Conservation (phyloP, 2,329 filamentous ascomycete genomes). For the Graphilbum sp. region DNA sequence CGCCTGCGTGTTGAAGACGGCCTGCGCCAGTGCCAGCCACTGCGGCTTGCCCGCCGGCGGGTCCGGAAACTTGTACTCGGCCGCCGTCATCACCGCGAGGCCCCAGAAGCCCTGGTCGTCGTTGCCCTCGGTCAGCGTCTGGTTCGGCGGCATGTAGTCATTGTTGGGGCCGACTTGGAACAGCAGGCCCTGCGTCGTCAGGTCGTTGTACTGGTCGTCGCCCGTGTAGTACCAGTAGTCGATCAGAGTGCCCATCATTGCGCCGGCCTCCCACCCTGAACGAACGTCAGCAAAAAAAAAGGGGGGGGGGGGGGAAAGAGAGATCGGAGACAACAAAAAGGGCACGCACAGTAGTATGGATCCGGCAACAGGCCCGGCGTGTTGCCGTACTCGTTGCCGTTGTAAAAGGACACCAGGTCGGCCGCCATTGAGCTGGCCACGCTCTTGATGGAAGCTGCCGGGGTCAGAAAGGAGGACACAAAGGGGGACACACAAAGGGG, state of each 20-base stretch:
- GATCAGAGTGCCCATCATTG: slow-evolving; percentile 53
- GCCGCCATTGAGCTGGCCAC: slow-evolving; percentile 31
- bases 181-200: slow-evolving; percentile 51
- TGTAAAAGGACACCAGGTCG: slow-evolving; percentile 30
- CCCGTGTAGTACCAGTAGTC: slow-evolving; percentile 53
- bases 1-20: slow-evolving; percentile 67
- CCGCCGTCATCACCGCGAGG: slow-evolving; percentile 51
- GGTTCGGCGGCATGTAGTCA: slow-evolving; percentile 65
- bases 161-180: slow-evolving; percentile 56
- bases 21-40: slow-evolving; percentile 59
- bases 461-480: background rate
- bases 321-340: background rate
- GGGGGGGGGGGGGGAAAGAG: background rate
- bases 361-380: slow-evolving; percentile 32
- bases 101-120: slow-evolving; percentile 67
- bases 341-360: slow-evolving; percentile 32
- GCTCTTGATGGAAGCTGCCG: slow-evolving; percentile 30
- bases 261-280: slow-evolving; percentile 56
- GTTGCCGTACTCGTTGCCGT: slow-evolving; percentile 29
- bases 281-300: background rate
- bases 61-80: slow-evolving; percentile 51
- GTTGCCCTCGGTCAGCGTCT: slow-evolving; percentile 48
- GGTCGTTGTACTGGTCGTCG: slow-evolving; percentile 51
- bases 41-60: slow-evolving; percentile 39
- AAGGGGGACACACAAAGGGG: background rate